These are phyloP conservation scores for Cudoniella acicularis DNA, from an alignment of 495 filamentous ascomycete species.

Conservation along the genomic window DNA sequence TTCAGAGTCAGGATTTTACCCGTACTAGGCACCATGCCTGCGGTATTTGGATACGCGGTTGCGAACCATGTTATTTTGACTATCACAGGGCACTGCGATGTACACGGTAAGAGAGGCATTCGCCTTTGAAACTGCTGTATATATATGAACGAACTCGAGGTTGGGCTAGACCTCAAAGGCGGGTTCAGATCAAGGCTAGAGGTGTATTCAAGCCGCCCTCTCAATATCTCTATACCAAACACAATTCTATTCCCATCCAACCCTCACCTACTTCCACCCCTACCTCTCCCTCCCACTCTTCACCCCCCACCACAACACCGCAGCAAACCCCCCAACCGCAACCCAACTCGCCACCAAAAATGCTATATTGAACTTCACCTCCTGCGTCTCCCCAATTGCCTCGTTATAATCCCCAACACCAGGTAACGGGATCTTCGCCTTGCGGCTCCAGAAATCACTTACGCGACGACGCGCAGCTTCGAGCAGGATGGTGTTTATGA, in stretches of 20 bases:
- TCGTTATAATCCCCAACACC: background rate
- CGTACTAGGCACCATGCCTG: constrained; percentile 94
- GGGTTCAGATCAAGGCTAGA: too few species aligned
- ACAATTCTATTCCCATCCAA: too few species aligned
- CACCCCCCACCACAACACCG: background rate
- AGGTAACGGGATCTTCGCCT: background rate
- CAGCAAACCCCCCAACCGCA: background rate
- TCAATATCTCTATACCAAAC: too few species aligned
- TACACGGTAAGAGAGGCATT: too few species aligned
- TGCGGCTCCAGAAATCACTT: background rate
- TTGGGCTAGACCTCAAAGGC: too few species aligned
- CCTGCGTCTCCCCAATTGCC: background rate
- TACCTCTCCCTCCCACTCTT: too few species aligned
- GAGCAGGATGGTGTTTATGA: background rate
- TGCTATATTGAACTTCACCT: background rate
- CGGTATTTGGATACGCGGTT: constrained; percentile 84
- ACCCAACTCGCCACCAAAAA: background rate
- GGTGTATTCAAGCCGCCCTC: too few species aligned
- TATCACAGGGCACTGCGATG: constrained; percentile 80
- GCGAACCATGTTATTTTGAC: constrained; percentile 90
- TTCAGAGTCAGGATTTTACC: constrained; percentile 93
- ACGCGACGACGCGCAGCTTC: background rate
- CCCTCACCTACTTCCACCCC: too few species aligned
- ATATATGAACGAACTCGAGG: too few species aligned
- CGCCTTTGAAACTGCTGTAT: too few species aligned